These are phyloP conservation scores for Fusarium paranaense DNA, from an alignment of 2,329 filamentous ascomycete genomes.

Conservation along the genomic window DNA sequence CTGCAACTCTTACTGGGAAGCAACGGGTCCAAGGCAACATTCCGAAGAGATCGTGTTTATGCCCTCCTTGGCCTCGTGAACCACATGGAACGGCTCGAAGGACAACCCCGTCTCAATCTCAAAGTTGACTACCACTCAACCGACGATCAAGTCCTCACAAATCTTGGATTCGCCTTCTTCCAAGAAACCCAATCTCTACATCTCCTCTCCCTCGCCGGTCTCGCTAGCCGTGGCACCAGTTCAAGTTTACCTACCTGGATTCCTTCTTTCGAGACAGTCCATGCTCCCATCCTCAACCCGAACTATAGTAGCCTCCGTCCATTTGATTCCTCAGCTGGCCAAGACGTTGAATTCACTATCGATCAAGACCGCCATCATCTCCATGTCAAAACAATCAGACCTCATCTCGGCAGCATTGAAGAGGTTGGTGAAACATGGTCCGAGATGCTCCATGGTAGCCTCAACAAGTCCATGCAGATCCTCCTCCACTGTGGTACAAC, in stretches of 20 bases:
- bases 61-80: slow-evolving; percentile 41
- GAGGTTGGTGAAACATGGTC: slow-evolving; percentile 23
- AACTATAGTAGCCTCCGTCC: slow-evolving; percentile 21
- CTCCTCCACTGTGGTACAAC: slow-evolving; percentile 37
- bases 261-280: slow-evolving; percentile 36
- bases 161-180: slow-evolving; percentile 22
- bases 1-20: slow-evolving; percentile 31
- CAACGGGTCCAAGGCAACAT: slow-evolving; percentile 34
- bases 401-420: slow-evolving; percentile 34
- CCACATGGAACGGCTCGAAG: slow-evolving; percentile 26
- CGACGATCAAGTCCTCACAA: slow-evolving; percentile 28
- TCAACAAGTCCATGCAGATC: slow-evolving; percentile 29
- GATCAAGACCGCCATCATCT: slow-evolving; percentile 12
- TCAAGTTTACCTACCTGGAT: slow-evolving; percentile 34
- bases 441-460: slow-evolving; percentile 14
- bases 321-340: slow-evolving; percentile 10
- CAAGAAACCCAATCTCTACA: slow-evolving; percentile 31
- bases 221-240: slow-evolving; percentile 18
- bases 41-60: slow-evolving; percentile 39
- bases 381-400: slow-evolving; percentile 25
- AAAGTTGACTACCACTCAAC: slow-evolving; percentile 33
- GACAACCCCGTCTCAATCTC: slow-evolving; percentile 16
- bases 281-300: slow-evolving; percentile 25
- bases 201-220: slow-evolving; percentile 35
- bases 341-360: slow-evolving; percentile 16